Evolutionary conservation across 805 yeast species (phyloP).

Genomic region (Nakazawaea wyomingensis): DNA sequence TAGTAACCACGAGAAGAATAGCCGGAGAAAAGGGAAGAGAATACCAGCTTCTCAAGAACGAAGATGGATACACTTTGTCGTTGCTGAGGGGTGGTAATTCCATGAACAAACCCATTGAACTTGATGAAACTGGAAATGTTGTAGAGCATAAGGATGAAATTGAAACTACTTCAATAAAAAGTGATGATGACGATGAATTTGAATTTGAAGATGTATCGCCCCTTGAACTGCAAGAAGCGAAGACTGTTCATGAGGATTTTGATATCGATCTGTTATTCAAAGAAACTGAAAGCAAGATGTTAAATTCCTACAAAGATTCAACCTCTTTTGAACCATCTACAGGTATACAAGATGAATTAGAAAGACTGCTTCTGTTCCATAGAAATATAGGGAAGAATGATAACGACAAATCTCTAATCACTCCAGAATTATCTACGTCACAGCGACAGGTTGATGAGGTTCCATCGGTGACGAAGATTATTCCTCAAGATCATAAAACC

Average conservation of each 20-base stretch:
- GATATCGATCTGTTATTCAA: slow-evolving; percentile 22
- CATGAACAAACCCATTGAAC: slow-evolving; percentile 40
- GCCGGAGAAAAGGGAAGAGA: slow-evolving; percentile 79
- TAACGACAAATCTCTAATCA: too few relatives aligned
- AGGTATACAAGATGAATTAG: slow-evolving; percentile 19
- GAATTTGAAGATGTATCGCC: slow-evolving; percentile 74
- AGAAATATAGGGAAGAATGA: too few relatives aligned
- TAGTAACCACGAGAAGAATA: slow-evolving; percentile 47
- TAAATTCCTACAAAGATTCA: slow-evolving; percentile 5
- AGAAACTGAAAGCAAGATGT: slow-evolving; percentile 17
- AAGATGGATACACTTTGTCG: slow-evolving; percentile 80
- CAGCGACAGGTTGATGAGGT: too few relatives aligned
- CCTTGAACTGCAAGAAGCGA: slow-evolving; percentile 24
- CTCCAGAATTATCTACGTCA: too few relatives aligned
- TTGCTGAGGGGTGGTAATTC: slow-evolving; percentile 41
- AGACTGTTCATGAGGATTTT: background rate
- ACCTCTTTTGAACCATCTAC: slow-evolving; percentile 12
- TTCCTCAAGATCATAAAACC: too few relatives aligned
- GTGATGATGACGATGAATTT: slow-evolving; percentile 30
- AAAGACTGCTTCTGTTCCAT: slow-evolving; percentile 13
- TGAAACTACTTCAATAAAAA: background rate
- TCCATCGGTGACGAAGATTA: too few relatives aligned
- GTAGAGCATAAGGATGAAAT: background rate
- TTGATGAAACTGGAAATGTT: slow-evolving; percentile 30
- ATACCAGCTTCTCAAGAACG: slow-evolving; percentile 69